Base-by-base conservation (phyloP, 2,329 filamentous ascomycete genomes). In the Tolypocladium ophioglossoides region DNA sequence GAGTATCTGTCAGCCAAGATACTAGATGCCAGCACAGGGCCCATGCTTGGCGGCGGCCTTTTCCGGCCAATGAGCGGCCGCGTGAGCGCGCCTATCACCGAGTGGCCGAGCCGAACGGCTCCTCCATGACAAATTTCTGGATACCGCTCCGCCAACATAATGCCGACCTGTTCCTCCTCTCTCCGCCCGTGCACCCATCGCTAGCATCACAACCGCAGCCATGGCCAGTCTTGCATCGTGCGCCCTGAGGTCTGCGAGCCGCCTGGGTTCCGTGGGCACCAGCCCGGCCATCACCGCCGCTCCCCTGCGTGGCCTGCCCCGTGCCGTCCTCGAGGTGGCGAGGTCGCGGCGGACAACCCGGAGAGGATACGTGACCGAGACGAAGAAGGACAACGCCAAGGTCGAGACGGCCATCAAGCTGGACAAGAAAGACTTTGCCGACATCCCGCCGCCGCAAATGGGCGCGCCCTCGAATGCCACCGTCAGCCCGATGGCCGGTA, bases 391-490 rank as follows among this genome's bases (percentile, higher is more conserved):
- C 63, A 81, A 83, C 70, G 89, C 90, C 51, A 89, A 91, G 68
- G 87, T 96, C 65, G 90, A 96, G 64, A 87, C 86, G 12, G 85
- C 90, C 56, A 91, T 96, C 72, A 88, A 87, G 69, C 78, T 91
- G 57, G 90, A 96, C 61, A 90, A 92, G 73, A 87, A 87, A 69
- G 84, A 87, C 35, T 94, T 95, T 70, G 82, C 84, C 57, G 76
- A 82, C 59, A 74, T 79, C 20, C 63, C 70, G 35, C 63, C 64
- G 16, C 63, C 68, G 2, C 59, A 61, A 53, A 61, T 69, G 62
- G 65, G 67, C 18, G 56, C 58, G 20, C 63, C 68, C 22, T 58
- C 62, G 10, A 64, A 69, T 68, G 79, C 82, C 51, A 85, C 86
- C 67, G 84, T 94, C 76, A 94, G 87, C 71, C 87, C 89, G n/a